phyloP scores from a whole-genome alignment of 768 basidiomycete genomes.

The Lactarius vividus region DNA sequence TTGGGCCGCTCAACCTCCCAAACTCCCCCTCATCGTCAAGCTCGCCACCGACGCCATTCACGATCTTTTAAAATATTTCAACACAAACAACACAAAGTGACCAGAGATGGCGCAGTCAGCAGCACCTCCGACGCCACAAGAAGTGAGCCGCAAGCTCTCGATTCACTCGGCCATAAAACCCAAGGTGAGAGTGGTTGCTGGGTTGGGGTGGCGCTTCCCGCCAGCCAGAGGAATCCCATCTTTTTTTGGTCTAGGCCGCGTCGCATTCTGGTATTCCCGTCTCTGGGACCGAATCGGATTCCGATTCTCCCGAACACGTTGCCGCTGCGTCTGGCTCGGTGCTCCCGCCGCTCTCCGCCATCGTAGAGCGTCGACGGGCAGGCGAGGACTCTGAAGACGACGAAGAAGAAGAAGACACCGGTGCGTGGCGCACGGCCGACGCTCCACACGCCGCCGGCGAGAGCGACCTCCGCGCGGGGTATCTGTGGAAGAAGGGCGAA shows the following conservation, averaged over 20 bases:
- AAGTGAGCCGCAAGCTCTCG: slow-evolving; percentile 83
- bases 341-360: slow-evolving; percentile 50
- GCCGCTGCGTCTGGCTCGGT: slow-evolving; percentile 10
- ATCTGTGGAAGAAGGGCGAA: slow-evolving; percentile 98
- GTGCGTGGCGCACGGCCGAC: slow-evolving; percentile 62
- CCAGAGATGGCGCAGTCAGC: slow-evolving; percentile 30
- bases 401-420: slow-evolving; percentile 73
- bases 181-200: slow-evolving; percentile 32
- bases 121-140: slow-evolving; percentile 79
- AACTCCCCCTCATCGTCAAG: slow-evolving; percentile 12
- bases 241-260: slow-evolving; percentile 31
- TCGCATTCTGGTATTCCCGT: slow-evolving; percentile 37
- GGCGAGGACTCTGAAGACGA: slow-evolving; percentile 60
- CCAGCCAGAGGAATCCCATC: slow-evolving; percentile 21
- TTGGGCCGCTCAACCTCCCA: slow-evolving; percentile 8
- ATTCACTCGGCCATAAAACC: slow-evolving; percentile 61
- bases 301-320: slow-evolving; percentile 60
- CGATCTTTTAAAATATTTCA: not conserved
- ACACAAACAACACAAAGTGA: not conserved
- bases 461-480: slow-evolving; percentile 84
- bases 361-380: slow-evolving; percentile 63
- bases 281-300: slow-evolving; percentile 85
- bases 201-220: slow-evolving; percentile 11
- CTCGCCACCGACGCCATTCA: slow-evolving; percentile 6
- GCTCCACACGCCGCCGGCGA: slow-evolving; percentile 52